Percentiles rank a stretch among this genome's conserved stretches.
These are phyloP conservation scores for Monosporascus sp. DNA, from an alignment of 2,329 filamentous ascomycete genomes.

Conservation along the genomic window DNA sequence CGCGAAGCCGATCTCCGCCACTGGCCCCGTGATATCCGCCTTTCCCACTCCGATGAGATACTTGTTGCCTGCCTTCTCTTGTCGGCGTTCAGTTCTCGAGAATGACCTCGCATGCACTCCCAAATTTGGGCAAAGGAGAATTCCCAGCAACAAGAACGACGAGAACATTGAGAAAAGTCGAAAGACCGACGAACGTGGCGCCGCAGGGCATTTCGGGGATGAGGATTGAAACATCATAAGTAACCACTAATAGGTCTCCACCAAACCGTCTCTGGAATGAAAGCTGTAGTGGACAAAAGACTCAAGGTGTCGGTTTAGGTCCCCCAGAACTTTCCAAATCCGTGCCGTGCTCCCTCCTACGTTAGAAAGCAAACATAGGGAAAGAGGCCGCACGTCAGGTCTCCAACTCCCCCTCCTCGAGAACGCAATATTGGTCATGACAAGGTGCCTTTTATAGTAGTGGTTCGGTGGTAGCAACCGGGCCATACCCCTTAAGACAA, in stretches of 20 bases:
- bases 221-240: slow-evolving; percentile 2
- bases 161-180: slow-evolving; percentile 23
- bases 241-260: slow-evolving; percentile 3
- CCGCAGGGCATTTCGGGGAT: slow-evolving; percentile 9
- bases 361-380: no score
- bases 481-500: neutral
- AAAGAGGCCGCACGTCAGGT: no score
- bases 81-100: slow-evolving; percentile 11
- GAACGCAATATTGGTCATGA: no score
- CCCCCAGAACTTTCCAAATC: no score
- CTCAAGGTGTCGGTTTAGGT: no score
- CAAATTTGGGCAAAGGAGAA: slow-evolving; percentile 22
- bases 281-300: no score
- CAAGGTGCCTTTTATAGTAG: no score
- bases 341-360: no score
- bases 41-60: slow-evolving; percentile 50
- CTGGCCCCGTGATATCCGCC: slow-evolving; percentile 59
- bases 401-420: no score
- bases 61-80: slow-evolving; percentile 29
- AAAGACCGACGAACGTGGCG: slow-evolving; percentile 20
- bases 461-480: neutral
- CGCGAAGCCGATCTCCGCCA: slow-evolving; percentile 86
- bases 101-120: slow-evolving; percentile 6
- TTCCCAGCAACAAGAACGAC: slow-evolving; percentile 30
- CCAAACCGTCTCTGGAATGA: no score